Conservation (phyloP, 2,329 filamentous ascomycete species). For the Geosmithia flava region DNA sequence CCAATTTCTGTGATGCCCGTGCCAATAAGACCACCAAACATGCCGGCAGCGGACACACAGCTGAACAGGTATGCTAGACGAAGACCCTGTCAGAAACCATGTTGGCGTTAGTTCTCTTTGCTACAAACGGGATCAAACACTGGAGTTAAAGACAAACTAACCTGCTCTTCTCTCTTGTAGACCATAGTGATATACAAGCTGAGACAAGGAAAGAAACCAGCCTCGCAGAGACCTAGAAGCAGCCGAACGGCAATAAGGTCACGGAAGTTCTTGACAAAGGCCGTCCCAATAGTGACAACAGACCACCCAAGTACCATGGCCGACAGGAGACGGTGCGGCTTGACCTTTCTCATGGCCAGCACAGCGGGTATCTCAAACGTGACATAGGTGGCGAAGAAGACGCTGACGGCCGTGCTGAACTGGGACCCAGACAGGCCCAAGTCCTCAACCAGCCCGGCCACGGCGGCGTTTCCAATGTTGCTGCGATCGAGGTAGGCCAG, state of each 20-base stretch:
- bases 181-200: slow-evolving; percentile 14
- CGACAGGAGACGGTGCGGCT: background rate
- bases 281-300: background rate
- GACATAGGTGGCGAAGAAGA: slow-evolving; percentile 40
- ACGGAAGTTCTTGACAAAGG: slow-evolving; percentile 8
- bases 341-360: background rate
- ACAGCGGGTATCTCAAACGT: slow-evolving; percentile 17
- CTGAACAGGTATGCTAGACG: slow-evolving; percentile 23
- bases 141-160: slow-evolving; percentile 13
- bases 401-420: slow-evolving; percentile 36
- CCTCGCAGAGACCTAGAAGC: slow-evolving; percentile 9
- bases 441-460: slow-evolving; percentile 30
- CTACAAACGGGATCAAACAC: background rate
- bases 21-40: slow-evolving; percentile 27
- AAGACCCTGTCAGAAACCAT: slow-evolving; percentile 7
- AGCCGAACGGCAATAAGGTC: slow-evolving; percentile 8
- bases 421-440: slow-evolving; percentile 19
- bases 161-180: slow-evolving; percentile 36
- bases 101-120: background rate
- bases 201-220: slow-evolving; percentile 5
- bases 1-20: slow-evolving; percentile 31
- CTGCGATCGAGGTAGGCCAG: slow-evolving; percentile 22
- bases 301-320: slow-evolving; percentile 1
- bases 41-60: slow-evolving; percentile 35
- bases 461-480: slow-evolving; percentile 35